Percentiles rank a stretch among this genome's conserved stretches.
These are phyloP conservation scores for Oidium heveae DNA, from an alignment of 2,329 filamentous ascomycete species.

Conservation along the genomic window DNA sequence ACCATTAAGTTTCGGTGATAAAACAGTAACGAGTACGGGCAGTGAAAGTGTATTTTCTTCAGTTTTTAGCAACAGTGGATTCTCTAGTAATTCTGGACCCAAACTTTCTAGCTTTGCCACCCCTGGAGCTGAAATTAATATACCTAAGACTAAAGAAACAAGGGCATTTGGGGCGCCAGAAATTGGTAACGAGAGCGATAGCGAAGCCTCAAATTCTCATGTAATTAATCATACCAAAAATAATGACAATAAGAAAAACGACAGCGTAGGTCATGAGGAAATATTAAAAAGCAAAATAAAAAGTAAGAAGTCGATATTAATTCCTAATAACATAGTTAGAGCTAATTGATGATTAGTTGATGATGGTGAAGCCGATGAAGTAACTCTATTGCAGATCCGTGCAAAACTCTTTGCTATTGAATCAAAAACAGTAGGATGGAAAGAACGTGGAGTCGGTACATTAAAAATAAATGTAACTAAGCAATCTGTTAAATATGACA, in stretches of 20 bases:
- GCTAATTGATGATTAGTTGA: too few species aligned
- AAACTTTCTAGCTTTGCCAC: constrained; percentile 47
- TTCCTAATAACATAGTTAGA: too few species aligned
- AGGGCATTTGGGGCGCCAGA: constrained; percentile 59
- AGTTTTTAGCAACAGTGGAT: constrained; percentile 20
- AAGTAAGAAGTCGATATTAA: too few species aligned
- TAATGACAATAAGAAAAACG: too few species aligned
- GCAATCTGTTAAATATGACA: constrained; percentile 28
- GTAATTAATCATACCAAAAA: too few species aligned
- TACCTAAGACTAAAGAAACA: constrained; percentile 29
- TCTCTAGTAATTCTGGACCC: constrained; percentile 15
- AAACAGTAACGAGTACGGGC: too few species aligned
- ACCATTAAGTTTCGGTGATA: too few species aligned
- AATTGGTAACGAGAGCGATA: constrained; percentile 29
- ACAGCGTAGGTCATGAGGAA: too few species aligned
- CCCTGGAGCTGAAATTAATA: constrained; percentile 23
- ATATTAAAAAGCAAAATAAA: too few species aligned
- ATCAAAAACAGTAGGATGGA: constrained; percentile 40
- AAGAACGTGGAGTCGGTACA: constrained; percentile 64
- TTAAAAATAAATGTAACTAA: constrained; percentile 61
- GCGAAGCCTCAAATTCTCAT: too few species aligned
- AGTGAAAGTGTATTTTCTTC: constrained; percentile 18
- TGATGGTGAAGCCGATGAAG: constrained; percentile 69
- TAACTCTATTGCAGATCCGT: constrained; percentile 47
- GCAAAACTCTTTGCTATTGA: constrained; percentile 70